Evolutionary conservation across 768 basidiomycete species (phyloP).

Genomic region (Cyathus striatus): DNA sequence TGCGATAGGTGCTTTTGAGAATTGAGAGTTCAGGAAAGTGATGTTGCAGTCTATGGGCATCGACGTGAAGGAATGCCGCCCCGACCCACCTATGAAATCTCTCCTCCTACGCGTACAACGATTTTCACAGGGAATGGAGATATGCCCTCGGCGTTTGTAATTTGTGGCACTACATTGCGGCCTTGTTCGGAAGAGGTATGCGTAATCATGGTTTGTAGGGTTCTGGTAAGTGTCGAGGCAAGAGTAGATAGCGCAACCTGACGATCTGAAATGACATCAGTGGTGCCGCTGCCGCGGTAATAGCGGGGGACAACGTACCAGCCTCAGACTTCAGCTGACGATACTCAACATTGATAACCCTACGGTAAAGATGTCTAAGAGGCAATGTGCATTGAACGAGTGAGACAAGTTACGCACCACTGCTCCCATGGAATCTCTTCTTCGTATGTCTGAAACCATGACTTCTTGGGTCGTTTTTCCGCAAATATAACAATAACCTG

Average conservation of each 20-base stretch:
- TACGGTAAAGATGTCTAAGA: conserved; percentile 17
- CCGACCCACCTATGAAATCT: too few species aligned
- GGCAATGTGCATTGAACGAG: not conserved
- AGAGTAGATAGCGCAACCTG: conserved; percentile 54
- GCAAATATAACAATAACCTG: conserved; percentile 74
- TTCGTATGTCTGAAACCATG: conserved; percentile 75
- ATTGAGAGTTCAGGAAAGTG: too few species aligned
- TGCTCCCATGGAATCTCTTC: conserved; percentile 88
- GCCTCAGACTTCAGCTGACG: conserved; percentile 63
- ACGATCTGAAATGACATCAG: too few species aligned
- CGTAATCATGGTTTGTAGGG: conserved; percentile 65
- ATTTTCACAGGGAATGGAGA: conserved; percentile 81
- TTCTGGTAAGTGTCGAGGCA: conserved; percentile 55
- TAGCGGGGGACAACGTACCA: conserved; percentile 9
- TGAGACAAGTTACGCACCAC: conserved; percentile 42
- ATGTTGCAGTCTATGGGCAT: too few species aligned
- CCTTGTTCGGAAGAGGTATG: conserved; percentile 79
- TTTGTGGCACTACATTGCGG: conserved; percentile 69
- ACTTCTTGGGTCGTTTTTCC: conserved; percentile 72
- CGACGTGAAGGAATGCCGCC: too few species aligned
- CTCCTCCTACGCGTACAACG: conserved; percentile 59
- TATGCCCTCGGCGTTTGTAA: conserved; percentile 70
- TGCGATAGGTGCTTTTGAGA: too few species aligned
- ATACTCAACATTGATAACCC: conserved; percentile 78
- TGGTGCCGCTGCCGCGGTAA: too few species aligned